phyloP scores from a whole-genome alignment of 208 protist species.

The Leishmania tarentolae region DNA sequence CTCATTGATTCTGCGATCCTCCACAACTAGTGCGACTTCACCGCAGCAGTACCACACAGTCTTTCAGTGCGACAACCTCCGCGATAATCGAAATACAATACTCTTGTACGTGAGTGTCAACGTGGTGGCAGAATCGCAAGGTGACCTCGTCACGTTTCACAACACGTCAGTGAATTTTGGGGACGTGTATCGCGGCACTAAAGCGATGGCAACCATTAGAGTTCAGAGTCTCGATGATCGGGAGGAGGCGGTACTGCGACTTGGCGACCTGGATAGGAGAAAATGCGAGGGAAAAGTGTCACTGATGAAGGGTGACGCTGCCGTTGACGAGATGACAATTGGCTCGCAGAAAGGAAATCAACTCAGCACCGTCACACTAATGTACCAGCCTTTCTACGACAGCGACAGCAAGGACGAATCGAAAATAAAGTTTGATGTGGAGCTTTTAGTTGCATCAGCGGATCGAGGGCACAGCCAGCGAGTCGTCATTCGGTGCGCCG shows the following conservation, averaged over 20 bases:
- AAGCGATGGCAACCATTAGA: constrained; percentile 39
- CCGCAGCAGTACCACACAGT: constrained; percentile 56
- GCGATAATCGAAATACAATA: constrained; percentile 62
- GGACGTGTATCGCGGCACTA: constrained; percentile 77
- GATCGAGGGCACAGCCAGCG: constrained; percentile 49
- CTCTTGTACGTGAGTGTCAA: constrained; percentile 77
- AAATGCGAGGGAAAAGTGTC: constrained; percentile 65
- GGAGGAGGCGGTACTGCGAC: constrained; percentile 52
- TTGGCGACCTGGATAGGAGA: constrained; percentile 43
- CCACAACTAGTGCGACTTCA: constrained; percentile 19
- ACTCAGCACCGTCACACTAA: constrained; percentile 34
- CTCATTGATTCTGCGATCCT: constrained; percentile 72
- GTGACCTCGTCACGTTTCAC: constrained; percentile 57
- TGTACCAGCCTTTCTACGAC: constrained; percentile 67
- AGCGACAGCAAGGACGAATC: constrained; percentile 51
- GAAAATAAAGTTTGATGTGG: constrained; percentile 77
- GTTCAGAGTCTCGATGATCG: constrained; percentile 53
- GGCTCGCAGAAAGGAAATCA: constrained; percentile 47
- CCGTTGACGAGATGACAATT: constrained; percentile 66
- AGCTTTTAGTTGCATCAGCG: constrained; percentile 47
- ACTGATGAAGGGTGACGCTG: constrained; percentile 43
- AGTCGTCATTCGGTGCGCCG: constrained; percentile 61
- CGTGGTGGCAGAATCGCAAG: constrained; percentile 62
- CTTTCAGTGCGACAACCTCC: constrained; percentile 86
- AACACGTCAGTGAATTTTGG: constrained; percentile 75